These are phyloP conservation scores for Fusarium sororula DNA, from an alignment of 2,329 filamentous ascomycete genomes.

Conservation along the genomic window DNA sequence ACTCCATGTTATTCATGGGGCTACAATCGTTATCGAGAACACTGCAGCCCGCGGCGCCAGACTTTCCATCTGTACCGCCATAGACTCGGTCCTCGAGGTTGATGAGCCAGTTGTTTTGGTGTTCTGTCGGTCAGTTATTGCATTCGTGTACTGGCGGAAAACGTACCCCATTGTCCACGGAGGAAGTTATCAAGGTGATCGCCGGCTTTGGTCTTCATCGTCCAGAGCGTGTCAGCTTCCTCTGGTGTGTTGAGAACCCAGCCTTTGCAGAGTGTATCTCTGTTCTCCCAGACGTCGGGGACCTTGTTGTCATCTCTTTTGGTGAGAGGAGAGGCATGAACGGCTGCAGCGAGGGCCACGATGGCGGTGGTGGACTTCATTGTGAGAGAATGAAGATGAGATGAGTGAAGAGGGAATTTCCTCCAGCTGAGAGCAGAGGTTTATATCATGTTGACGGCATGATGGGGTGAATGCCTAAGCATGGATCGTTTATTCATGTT, in stretches of 20 bases:
- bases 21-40: neutral
- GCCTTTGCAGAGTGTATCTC: conserved; percentile 8
- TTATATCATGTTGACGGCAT: neutral
- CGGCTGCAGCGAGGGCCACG: neutral
- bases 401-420: neutral
- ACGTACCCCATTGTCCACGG: conserved; percentile 3
- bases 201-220: neutral
- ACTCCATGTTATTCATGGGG: neutral
- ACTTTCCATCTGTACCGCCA: conserved; percentile 6
- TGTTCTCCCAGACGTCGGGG: neutral
- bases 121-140: conserved; percentile 1
- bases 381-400: neutral
- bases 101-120: conserved; percentile 18
- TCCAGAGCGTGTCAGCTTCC: conserved; percentile 13
- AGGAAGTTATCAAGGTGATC: conserved; percentile 8
- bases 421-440: too few relatives aligned
- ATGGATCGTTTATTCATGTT: neutral
- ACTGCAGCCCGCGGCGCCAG: neutral
- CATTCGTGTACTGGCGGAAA: rapidly evolving
- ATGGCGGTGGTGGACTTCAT: conserved; percentile 8
- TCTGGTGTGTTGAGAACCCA: conserved; percentile 16
- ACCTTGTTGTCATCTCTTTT: neutral
- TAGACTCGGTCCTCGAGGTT: conserved; percentile 8
- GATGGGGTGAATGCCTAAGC: neutral
- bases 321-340: neutral